A percentile compares a stretch with the other conserved stretches of the same genome.
These are phyloP conservation scores for Eutypa lata DNA, from an alignment of 2,329 filamentous ascomycete species.

Conservation along the genomic window DNA sequence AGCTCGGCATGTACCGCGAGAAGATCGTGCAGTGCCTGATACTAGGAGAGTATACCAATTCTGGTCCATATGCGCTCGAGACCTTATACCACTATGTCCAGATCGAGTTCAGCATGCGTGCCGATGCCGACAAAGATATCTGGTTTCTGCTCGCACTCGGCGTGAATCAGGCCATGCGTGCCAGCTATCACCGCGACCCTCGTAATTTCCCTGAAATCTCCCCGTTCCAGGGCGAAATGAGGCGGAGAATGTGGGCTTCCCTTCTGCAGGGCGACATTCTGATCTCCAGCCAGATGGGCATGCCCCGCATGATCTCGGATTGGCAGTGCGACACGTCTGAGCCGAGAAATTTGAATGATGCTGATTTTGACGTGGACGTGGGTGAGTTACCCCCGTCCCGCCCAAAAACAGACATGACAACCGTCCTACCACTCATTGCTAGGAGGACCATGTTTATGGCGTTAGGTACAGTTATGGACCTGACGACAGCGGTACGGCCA, in stretches of 20 bases:
- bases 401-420: conserved; percentile 26
- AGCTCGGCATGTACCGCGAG: conserved; percentile 18
- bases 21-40: conserved; percentile 35
- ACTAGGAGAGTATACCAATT: conserved; percentile 38
- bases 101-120: conserved; percentile 26
- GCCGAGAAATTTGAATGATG: conserved; percentile 41
- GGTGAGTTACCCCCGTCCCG: conserved; percentile 32
- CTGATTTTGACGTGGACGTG: conserved; percentile 36
- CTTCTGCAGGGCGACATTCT: conserved; percentile 39
- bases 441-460: conserved; percentile 22
- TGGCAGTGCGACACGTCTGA: conserved; percentile 38
- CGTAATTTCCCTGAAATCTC: conserved; percentile 38
- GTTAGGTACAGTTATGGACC: conserved; percentile 24
- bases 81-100: conserved; percentile 33
- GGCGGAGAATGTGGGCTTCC: conserved; percentile 39
- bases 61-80: conserved; percentile 39
- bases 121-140: conserved; percentile 30
- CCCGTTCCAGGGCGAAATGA: conserved; percentile 42
- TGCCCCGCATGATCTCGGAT: conserved; percentile 40
- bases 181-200: conserved; percentile 44
- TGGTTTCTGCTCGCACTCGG: conserved; percentile 33
- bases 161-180: conserved; percentile 34
- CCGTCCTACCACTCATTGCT: conserved; percentile 19
- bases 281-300: conserved; percentile 42
- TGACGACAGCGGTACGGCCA: conserved; percentile 11